A percentile compares a stretch with the other conserved stretches of the same genome.
Evolutionary conservation across 2,329 filamentous ascomycete genomes (phyloP).

Genomic region (Cladosporium sp.): DNA sequence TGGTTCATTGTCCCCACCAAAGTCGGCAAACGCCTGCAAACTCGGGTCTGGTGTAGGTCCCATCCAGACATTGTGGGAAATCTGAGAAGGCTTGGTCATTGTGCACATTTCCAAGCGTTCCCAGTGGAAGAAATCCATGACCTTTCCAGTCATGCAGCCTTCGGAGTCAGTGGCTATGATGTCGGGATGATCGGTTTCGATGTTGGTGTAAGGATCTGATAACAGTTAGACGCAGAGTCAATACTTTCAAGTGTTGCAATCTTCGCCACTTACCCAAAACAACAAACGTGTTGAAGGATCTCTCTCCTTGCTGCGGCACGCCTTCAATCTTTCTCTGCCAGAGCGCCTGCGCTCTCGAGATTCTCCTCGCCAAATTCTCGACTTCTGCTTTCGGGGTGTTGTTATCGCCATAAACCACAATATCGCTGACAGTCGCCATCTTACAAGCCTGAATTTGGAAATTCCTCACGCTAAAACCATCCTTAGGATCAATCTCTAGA

Average conservation of each 20-base stretch:
- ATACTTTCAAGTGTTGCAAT: slow-evolving; percentile 9
- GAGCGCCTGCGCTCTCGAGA: slow-evolving; percentile 70
- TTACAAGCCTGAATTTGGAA: slow-evolving; percentile 96
- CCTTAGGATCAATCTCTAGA: slow-evolving; percentile 74
- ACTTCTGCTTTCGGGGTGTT: slow-evolving; percentile 57
- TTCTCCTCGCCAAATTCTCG: slow-evolving; percentile 56
- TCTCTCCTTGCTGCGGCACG: slow-evolving; percentile 29
- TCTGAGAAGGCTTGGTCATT: slow-evolving; percentile 87
- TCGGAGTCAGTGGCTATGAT: slow-evolving; percentile 70
- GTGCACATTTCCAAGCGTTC: slow-evolving; percentile 88
- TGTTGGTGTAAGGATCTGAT: slow-evolving; percentile 58
- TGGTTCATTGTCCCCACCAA: slow-evolving; percentile 47
- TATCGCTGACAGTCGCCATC: slow-evolving; percentile 79
- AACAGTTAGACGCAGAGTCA: not conserved
- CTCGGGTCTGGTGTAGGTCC: slow-evolving; percentile 73
- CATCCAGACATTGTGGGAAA: slow-evolving; percentile 83
- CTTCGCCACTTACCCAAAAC: slow-evolving; percentile 47
- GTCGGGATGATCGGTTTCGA: slow-evolving; percentile 65
- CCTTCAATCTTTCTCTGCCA: slow-evolving; percentile 65
- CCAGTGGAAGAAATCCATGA: slow-evolving; percentile 84
- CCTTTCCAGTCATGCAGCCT: slow-evolving; percentile 67
- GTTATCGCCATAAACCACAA: slow-evolving; percentile 84
- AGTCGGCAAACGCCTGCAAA: slow-evolving; percentile 15
- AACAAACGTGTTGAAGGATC: slow-evolving; percentile 81
- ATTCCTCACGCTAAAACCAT: slow-evolving; percentile 93